A percentile compares a stretch with the other conserved stretches of the same genome.
phyloP scores from a whole-genome alignment of 2,329 filamentous ascomycete species.

The Dactylellina drechsleri region DNA sequence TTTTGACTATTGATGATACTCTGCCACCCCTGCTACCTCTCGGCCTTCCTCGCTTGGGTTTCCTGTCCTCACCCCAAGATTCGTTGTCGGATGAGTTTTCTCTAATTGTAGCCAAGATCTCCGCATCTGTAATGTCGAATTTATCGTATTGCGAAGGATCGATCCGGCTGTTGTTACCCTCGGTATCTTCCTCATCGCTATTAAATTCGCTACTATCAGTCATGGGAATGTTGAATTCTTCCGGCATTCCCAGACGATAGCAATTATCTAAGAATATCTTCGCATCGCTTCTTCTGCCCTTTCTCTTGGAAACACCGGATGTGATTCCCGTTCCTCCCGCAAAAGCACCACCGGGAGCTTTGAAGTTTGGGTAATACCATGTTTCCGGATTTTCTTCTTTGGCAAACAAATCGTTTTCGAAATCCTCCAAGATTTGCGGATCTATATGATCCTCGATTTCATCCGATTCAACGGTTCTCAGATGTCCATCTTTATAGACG shows the following conservation, averaged over 20 bases:
- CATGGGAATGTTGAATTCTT: conserved; percentile 43
- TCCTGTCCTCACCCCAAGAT: conserved; percentile 33
- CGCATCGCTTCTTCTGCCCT: conserved; percentile 31
- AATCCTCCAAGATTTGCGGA: conserved; percentile 38
- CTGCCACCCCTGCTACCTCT: conserved; percentile 8
- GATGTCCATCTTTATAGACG: conserved; percentile 48
- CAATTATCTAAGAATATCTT: conserved; percentile 36
- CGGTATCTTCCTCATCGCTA: conserved; percentile 1
- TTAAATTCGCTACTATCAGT: conserved; percentile 36
- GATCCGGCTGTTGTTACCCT: background rate
- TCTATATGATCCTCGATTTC: conserved; percentile 28
- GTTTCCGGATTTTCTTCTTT: conserved; percentile 51
- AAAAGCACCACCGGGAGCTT: conserved; percentile 40
- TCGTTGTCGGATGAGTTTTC: conserved; percentile 46
- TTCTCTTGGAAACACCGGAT: conserved; percentile 30
- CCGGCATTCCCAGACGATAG: conserved; percentile 40
- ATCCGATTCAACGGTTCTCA: conserved; percentile 21
- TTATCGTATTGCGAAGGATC: conserved; percentile 52
- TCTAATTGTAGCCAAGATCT: conserved; percentile 39
- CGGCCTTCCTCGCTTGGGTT: conserved; percentile 23
- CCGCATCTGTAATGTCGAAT: conserved; percentile 45
- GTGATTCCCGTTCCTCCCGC: conserved; percentile 46
- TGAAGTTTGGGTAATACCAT: conserved; percentile 45
- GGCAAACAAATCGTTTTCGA: conserved; percentile 39
- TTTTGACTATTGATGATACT: conserved; percentile 17